Evolutionary conservation across 2,329 filamentous ascomycete genomes (phyloP).

Genomic region (Taxawa tesnikishii): DNA sequence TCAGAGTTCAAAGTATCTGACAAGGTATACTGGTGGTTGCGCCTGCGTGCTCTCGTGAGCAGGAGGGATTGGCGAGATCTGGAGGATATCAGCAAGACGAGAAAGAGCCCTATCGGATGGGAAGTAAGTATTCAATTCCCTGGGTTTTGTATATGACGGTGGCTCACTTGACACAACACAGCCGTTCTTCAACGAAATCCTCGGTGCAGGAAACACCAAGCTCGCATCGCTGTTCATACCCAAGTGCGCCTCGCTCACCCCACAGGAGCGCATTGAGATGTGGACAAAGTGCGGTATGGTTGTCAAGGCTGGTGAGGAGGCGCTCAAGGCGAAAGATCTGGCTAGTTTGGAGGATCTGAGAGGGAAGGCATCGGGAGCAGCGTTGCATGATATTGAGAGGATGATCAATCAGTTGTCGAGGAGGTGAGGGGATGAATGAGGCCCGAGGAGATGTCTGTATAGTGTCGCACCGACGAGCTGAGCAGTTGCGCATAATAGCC

Average conservation of each 20-base stretch:
- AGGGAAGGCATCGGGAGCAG: slow-evolving; percentile 58
- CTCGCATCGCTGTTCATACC: slow-evolving; percentile 74
- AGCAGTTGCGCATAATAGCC: too few relatives aligned
- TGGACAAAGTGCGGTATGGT: slow-evolving; percentile 92
- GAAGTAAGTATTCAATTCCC: slow-evolving; percentile 62
- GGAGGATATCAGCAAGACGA: slow-evolving; percentile 65
- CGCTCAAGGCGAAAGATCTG: slow-evolving; percentile 66
- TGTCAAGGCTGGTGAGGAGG: slow-evolving; percentile 82
- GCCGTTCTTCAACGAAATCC: slow-evolving; percentile 83
- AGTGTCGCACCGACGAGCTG: too few relatives aligned
- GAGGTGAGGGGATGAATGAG: too few relatives aligned
- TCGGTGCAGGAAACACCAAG: slow-evolving; percentile 81
- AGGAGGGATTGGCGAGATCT: slow-evolving; percentile 88
- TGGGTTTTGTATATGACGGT: too few relatives aligned
- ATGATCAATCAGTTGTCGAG: slow-evolving; percentile 43
- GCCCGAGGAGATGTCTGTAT: too few relatives aligned
- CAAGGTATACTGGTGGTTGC: slow-evolving; percentile 77
- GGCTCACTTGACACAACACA: too few relatives aligned
- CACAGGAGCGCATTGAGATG: slow-evolving; percentile 69
- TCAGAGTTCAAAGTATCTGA: slow-evolving; percentile 89
- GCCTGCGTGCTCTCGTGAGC: slow-evolving; percentile 75
- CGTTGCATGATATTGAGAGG: slow-evolving; percentile 70
- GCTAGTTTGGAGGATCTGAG: slow-evolving; percentile 63
- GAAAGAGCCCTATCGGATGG: slow-evolving; percentile 92
- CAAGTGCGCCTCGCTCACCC: slow-evolving; percentile 65